Conservation (phyloP, 306 rosid genomes). For the Trifolium dubium region DNA sequence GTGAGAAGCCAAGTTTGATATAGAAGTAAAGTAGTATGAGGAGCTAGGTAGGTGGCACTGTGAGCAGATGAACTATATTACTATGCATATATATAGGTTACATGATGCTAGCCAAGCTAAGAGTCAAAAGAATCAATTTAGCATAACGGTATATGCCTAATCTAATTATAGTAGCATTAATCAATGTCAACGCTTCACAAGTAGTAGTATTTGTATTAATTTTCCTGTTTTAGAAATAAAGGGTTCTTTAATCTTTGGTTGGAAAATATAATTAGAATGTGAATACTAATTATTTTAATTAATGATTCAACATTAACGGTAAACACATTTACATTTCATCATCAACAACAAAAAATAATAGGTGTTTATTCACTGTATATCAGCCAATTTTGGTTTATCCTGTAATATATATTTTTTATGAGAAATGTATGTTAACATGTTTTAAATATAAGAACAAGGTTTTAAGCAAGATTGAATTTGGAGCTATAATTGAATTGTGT, state of each 20-base stretch:
- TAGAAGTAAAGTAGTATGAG: not conserved
- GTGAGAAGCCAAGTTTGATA: not conserved
- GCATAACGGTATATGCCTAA: slow-evolving; percentile 23
- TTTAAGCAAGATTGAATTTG: too few relatives aligned
- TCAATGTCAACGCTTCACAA: slow-evolving; percentile 27
- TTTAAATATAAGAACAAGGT: too few relatives aligned
- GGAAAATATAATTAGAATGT: not conserved
- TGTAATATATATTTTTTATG: too few relatives aligned
- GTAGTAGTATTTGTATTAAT: not conserved
- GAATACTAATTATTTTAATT: not conserved
- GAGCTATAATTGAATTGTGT: too few relatives aligned
- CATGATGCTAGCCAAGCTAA: not conserved
- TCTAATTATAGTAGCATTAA: not conserved
- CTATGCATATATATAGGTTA: not conserved
- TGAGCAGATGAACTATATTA: not conserved
- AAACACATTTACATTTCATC: not conserved
- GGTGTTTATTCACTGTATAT: too few relatives aligned
- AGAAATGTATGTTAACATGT: too few relatives aligned
- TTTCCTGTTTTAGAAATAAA: not conserved
- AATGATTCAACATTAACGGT: not conserved
- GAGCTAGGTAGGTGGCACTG: not conserved
- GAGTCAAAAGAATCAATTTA: slow-evolving; percentile 20
- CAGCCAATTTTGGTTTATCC: too few relatives aligned
- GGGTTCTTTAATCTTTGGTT: not conserved
- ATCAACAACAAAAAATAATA: too few relatives aligned